Conservation (phyloP, 2,329 filamentous ascomycete species). For the Cladosporium cucumerinum region DNA sequence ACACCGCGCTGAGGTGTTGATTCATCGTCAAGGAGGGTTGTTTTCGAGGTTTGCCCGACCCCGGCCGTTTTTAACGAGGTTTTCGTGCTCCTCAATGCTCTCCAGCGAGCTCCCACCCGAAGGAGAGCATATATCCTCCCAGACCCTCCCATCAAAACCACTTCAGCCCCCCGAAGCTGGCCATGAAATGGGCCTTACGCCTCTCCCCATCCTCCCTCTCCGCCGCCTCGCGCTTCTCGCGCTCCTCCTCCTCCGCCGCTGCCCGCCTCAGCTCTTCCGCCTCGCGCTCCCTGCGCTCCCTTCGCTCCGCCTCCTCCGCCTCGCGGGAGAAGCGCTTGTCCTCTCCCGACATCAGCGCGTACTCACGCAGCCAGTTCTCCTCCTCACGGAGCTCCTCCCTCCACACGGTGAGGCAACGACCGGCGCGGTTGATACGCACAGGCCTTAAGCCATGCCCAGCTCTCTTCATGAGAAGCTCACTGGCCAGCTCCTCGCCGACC, state of each 20-base stretch:
- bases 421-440: background rate
- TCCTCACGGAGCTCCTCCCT: background rate
- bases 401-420: background rate
- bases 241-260: background rate
- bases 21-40: constrained; percentile 11
- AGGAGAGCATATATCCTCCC: no score
- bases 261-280: background rate
- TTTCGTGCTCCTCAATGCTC: background rate
- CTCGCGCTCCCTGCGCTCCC: background rate
- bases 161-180: background rate
- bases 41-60: background rate
- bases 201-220: background rate
- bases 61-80: background rate
- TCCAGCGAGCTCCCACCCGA: background rate
- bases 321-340: background rate
- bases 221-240: background rate
- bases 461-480: background rate
- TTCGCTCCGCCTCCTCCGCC: background rate
- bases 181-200: background rate
- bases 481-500: background rate
- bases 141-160: background rate
- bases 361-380: background rate
- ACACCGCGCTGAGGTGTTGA: constrained; percentile 14
- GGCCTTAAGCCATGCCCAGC: background rate
- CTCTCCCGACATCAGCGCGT: no score